Base-by-base conservation (phyloP, 2,329 filamentous ascomycete species). In the Cladorrhinum sp. region DNA sequence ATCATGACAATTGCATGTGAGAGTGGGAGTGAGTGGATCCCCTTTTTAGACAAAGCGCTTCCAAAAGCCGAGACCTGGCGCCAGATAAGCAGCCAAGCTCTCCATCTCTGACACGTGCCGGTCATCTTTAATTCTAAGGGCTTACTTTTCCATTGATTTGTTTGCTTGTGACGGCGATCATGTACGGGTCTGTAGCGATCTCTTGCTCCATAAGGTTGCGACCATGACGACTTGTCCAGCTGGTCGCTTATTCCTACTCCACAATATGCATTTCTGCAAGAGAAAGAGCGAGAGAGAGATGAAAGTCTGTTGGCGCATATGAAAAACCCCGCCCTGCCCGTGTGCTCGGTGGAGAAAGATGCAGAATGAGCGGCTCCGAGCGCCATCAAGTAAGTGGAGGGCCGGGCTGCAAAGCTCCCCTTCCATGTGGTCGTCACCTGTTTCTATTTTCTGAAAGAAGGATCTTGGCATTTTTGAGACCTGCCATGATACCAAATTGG, bases 61-160 rank as follows among this genome's bases (percentile, higher is more conserved):
- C 36, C 18, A 54, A 36, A n/a, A 53, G 53, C 55, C 58, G 56
- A 56, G 53, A 27, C 16, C 55, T 49, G 32, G 54, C 3, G 22
- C 38, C 38, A 54, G 52, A 36, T 41, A 59, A 52, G 48, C 10
- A 27, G 38, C 23, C 8, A 32, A 23, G 10, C 7, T 27, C 24
- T 38, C 22, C 51, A 20, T 29, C 22, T 55, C 50, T 64, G 64
- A 64, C 64, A 66, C 38, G 64, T 66, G 64, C 63, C 58, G n/a
- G n/a, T n/a, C n/a, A n/a, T n/a, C n/a, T n/a, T n/a, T n/a, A n/a
- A n/a, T n/a, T n/a, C n/a, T n/a, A n/a, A n/a, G n/a, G n/a, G n/a
- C n/a, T n/a, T n/a, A n/a, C 48, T 8, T 12, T 13, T 8, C 16
- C 32, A 16, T 24, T 24, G 20, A 7, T 48, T 48, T 22, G 18